A percentile compares a stretch with the other conserved stretches of the same genome.
phyloP scores from a whole-genome alignment of 1,139 yeast species.

The Groenewaldozyma sp. region DNA sequence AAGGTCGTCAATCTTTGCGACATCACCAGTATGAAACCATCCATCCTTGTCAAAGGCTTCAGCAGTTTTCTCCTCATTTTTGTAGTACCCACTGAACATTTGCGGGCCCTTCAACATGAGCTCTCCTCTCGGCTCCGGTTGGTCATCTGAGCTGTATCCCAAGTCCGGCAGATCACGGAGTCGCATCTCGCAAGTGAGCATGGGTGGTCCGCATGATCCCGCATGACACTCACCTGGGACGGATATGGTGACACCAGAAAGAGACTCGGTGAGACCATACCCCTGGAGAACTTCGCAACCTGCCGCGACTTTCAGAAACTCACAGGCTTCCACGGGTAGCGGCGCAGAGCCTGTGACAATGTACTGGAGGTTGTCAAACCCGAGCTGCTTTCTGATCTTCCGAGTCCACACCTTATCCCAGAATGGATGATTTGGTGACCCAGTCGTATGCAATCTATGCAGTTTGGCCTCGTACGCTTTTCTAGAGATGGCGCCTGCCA shows the following conservation, averaged over 20 bases:
- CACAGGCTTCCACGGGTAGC: conserved; percentile 48
- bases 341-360: conserved; percentile 69
- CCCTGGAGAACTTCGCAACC: conserved; percentile 58
- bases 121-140: conserved; percentile 47
- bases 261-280: conserved; percentile 69
- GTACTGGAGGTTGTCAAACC: conserved; percentile 42
- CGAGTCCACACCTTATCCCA: conserved; percentile 44
- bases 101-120: conserved; percentile 61
- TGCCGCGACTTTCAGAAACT: conserved; percentile 54
- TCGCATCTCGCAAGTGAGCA: conserved; percentile 46
- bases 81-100: conserved; percentile 50
- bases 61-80: conserved; percentile 45
- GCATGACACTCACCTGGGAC: conserved; percentile 37
- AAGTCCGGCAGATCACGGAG: conserved; percentile 59
- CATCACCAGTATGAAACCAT: conserved; percentile 74
- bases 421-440: conserved; percentile 29
- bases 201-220: conserved; percentile 58
- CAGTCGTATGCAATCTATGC: conserved; percentile 29
- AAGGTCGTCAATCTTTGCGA: conserved; percentile 44
- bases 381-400: conserved; percentile 47
- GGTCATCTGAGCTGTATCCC: conserved; percentile 48
- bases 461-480: conserved; percentile 34
- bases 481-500: conserved; percentile 31
- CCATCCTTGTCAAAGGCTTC: conserved; percentile 53
- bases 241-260: conserved; percentile 50